Conservation (phyloP, 768 basidiomycete genomes). For the Podaxis mareebaensis region DNA sequence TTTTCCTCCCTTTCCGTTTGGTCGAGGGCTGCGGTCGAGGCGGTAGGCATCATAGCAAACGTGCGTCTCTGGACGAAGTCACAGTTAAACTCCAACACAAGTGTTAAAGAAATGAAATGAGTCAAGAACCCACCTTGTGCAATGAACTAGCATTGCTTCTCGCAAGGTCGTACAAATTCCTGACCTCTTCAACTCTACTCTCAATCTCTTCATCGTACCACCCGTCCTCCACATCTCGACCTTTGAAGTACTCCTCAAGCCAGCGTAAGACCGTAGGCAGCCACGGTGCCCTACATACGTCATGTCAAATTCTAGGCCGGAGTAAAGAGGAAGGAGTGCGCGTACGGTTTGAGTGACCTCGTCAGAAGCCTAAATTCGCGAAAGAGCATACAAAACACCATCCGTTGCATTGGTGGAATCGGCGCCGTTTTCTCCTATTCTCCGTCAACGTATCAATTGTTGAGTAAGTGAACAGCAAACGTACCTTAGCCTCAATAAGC, state of each 20-base stretch:
- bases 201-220: constrained; percentile 40
- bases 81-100: background rate
- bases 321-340: background rate
- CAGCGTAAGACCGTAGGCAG: constrained; percentile 43
- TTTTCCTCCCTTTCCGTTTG: constrained; percentile 16
- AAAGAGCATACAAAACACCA: constrained; percentile 62
- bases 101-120: background rate
- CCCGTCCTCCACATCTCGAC: constrained; percentile 25
- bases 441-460: constrained; percentile 7
- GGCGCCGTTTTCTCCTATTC: constrained; percentile 52
- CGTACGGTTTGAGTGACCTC: constrained; percentile 64
- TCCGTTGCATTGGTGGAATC: constrained; percentile 57
- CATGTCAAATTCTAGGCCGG: background rate
- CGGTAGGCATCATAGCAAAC: constrained; percentile 2
- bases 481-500: constrained; percentile 59
- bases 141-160: constrained; percentile 44
- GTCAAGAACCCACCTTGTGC: constrained; percentile 39
- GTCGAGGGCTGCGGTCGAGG: constrained; percentile 18
- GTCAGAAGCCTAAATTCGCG: constrained; percentile 64
- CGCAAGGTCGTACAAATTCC: constrained; percentile 52
- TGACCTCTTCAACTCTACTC: constrained; percentile 46
- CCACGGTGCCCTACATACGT: constrained; percentile 43
- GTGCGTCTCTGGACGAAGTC: constrained; percentile 19
- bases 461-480: constrained; percentile 8
- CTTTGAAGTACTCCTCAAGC: constrained; percentile 36